These are phyloP conservation scores for Glebionis coronaria DNA, from an alignment of 129 eudicot genomes.

Conservation along the genomic window DNA sequence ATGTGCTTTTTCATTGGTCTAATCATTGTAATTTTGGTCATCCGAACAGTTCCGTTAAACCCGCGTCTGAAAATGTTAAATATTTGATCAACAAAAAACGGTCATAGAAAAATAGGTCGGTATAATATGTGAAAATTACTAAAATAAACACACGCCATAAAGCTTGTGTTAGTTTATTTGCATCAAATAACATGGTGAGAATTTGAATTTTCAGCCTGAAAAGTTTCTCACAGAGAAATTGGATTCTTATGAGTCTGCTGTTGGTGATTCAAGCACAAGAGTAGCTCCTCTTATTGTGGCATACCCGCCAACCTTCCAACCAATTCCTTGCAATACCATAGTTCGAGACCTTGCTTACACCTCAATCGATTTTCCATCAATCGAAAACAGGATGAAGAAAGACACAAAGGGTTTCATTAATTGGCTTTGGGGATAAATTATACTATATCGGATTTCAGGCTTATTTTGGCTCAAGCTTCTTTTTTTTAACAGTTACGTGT, in stretches of 20 bases:
- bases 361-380: slow-evolving; percentile 73
- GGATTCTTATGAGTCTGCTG: slow-evolving; percentile 51
- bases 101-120: no score
- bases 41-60: no score
- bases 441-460: slow-evolving; percentile 11
- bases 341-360: slow-evolving; percentile 81
- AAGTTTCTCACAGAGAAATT: slow-evolving; percentile 70
- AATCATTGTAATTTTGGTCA: no score
- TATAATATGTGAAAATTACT: no score
- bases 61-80: no score
- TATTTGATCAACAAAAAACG: no score
- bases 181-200: slow-evolving; percentile 15
- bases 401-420: slow-evolving; percentile 75
- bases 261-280: slow-evolving; percentile 65
- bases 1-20: no score
- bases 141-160: no score
- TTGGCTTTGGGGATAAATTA: slow-evolving; percentile 70
- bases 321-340: slow-evolving; percentile 73
- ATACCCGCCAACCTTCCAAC: slow-evolving; percentile 75
- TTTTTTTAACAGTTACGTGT: slow-evolving; percentile 32
- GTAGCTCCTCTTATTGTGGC: slow-evolving; percentile 58
- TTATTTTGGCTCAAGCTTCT: slow-evolving; percentile 9
- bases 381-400: slow-evolving; percentile 85
- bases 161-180: neutral
- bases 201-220: slow-evolving; percentile 38